Percentiles rank a stretch among this genome's conserved stretches.
phyloP scores from a whole-genome alignment of 352 stramenopile species.

The Phytophthora citrophthora region DNA sequence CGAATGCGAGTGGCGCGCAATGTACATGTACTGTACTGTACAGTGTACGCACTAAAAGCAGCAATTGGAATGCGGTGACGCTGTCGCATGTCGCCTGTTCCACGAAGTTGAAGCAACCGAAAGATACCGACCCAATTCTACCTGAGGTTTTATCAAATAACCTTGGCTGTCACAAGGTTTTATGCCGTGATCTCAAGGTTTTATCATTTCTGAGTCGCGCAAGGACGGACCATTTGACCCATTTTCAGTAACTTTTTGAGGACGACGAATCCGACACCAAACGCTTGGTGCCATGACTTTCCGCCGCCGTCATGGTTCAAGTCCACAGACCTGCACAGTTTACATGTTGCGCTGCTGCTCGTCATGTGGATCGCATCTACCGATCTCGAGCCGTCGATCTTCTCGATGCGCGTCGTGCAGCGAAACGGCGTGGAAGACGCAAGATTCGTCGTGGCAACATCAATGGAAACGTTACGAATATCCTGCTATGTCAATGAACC shows the following conservation, averaged over 20 bases:
- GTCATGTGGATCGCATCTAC: neutral
- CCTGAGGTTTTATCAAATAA: neutral
- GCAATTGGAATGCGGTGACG: neutral
- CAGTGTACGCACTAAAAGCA: neutral
- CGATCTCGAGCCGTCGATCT: neutral
- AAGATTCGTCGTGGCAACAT: neutral
- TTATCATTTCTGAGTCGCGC: slow-evolving; percentile 27
- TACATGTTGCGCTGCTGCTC: neutral
- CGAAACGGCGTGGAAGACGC: neutral
- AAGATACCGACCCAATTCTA: slow-evolving; percentile 12
- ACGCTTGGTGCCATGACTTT: neutral
- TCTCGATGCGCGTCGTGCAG: neutral
- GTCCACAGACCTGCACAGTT: too few species aligned
- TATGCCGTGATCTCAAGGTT: slow-evolving; percentile 6
- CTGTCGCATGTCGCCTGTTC: slow-evolving; percentile 5
- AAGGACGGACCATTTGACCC: neutral
- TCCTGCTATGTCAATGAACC: too few species aligned
- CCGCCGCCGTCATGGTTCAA: neutral
- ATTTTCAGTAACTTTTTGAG: slow-evolving; percentile 1
- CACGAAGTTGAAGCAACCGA: slow-evolving; percentile 13
- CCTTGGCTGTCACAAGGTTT: slow-evolving; percentile 3
- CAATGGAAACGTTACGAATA: neutral
- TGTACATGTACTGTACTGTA: too few species aligned
- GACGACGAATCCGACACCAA: neutral
- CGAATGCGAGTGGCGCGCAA: neutral